Base-by-base conservation (phyloP, 768 basidiomycete species). In the Gloeostereum incarnatum region DNA sequence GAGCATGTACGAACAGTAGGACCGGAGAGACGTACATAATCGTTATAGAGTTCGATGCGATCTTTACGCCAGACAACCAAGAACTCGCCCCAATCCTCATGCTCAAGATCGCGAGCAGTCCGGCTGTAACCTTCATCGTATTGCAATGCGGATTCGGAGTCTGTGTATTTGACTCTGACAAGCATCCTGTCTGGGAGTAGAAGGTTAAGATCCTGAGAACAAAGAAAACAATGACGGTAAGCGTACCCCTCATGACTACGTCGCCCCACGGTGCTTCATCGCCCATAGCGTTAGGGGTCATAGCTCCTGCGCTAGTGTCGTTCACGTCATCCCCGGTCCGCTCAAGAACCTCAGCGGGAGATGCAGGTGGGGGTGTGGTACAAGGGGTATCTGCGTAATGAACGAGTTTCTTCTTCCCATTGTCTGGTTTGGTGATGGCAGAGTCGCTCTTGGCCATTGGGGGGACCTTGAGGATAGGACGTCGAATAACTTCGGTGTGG, bases 51-150 rank as follows among this genome's bases (percentile, higher is more conserved):
- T 54, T 97, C 91, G 27, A 97, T 58, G 35, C 70, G 63, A 44
- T 79, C 72, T 42, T 69, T 75, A 27, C 87, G 71, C 84, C 90
- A 96, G 7, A 78, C 79, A 0, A 94, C 90, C 42, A 93, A 63
- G 49, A 81, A 90, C 53, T 97, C 93, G 21, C 71, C 73, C 73
- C 83, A 82, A 19, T 75, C 72, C 49, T 83, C 77, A 41, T 69
- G 75, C 17, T 66, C 62, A 10, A 88, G 53, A 40, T 80, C 60
- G 22, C 73, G 65, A 3, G 78, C 73, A 16, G 68, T 73, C 2
- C 83, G 76, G 53, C 88, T 73, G 45, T 73, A 63, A 33, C 58
- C 54, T 56, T 88, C 90, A 57, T 85, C 77, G 24, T 60, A 49
- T 5, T 55, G 46, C 8, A 66, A 58, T 4, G 83, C 44, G 14